Evolutionary conservation across 2,329 filamentous ascomycete species (phyloP), one percentile per base, ranked within the genome.

Genomic region (Pestalotiopsis sp.): DNA sequence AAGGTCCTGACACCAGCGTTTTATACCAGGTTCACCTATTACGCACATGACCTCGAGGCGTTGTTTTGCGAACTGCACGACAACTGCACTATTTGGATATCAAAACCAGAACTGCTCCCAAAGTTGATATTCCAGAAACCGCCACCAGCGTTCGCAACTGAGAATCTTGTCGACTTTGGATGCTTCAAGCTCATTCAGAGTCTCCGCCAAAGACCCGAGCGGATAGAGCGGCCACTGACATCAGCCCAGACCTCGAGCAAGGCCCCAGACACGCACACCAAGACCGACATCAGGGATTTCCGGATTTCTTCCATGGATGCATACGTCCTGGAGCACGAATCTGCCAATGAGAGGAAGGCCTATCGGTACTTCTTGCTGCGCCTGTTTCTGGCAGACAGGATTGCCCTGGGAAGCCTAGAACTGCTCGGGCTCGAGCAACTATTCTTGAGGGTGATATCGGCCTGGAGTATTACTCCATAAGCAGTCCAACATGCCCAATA

Each of bases 21-120:
- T 74, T 93, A 93, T 79, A 84, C 87, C 13, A 85, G 90, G 36
- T 89, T 93, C 62, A 83, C 90, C 0, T 84, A 87, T 71, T 92
- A 93, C 74, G 82, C 86, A 0, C 84, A 91, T 73, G 87, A 88
- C 25, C 83, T 88, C 20, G 88, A 91, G 72, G 89, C 88, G 0
- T 80, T 92, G 38, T 87, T 90, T 67, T 84, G 85, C 69, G 90
- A 92, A 74, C 75, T 88, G 74, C 77, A 86, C 59, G 88, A 89
- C 68, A 91, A 85, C 71, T 80, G 82, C 52, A 92, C 90, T 0
- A 76, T 91, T 7, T 86, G 82, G 79, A 78, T 91, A 11, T 88
- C 89, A 5, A 83, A 83, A 13, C 85, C 87, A 1, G 81, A 87
- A 13, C 72, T 88, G 1, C 77, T 92, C 11, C 80, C 81, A 20